A percentile compares a stretch with the other conserved stretches of the same genome.
phyloP scores from a whole-genome alignment of 192 early-diverging fungal species.

The Coemansia sp. region DNA sequence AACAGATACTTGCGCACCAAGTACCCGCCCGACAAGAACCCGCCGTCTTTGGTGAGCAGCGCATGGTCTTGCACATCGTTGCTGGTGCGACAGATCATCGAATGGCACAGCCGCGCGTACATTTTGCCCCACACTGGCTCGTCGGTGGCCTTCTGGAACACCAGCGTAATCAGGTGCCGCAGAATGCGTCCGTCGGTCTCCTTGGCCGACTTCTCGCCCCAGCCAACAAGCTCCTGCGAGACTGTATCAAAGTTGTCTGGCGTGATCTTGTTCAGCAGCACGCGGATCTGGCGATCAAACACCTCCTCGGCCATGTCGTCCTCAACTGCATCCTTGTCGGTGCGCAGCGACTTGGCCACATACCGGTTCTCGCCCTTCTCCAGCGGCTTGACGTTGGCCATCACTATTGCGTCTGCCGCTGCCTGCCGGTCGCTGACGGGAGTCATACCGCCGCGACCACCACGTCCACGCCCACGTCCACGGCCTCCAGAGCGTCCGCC shows the following conservation, averaged over 20 bases:
- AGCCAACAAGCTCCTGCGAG: constrained; percentile 76
- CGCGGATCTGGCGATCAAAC: constrained; percentile 78
- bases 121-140: constrained; percentile 88
- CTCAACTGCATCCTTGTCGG: constrained; percentile 49
- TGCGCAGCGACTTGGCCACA: constrained; percentile 45
- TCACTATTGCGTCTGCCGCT: constrained; percentile 24
- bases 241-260: constrained; percentile 91
- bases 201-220: constrained; percentile 68
- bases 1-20: constrained; percentile 91
- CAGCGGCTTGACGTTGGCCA: constrained; percentile 73
- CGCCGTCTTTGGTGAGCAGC: constrained; percentile 59
- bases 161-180: constrained; percentile 76
- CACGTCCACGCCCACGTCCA: constrained; percentile 59
- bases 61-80: constrained; percentile 62
- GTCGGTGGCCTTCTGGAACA: constrained; percentile 95
- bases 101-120: constrained; percentile 85
- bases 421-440: constrained; percentile 19
- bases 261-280: constrained; percentile 95
- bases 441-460: constrained; percentile 54
- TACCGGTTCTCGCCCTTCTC: constrained; percentile 83
- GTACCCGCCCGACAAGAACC: constrained; percentile 57
- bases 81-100: constrained; percentile 68
- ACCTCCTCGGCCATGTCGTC: constrained; percentile 59
- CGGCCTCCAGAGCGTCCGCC: constrained; percentile 58
- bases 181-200: constrained; percentile 72